Conservation (phyloP, 805 yeast species). For the Metschnikowia aberdeeniae region DNA sequence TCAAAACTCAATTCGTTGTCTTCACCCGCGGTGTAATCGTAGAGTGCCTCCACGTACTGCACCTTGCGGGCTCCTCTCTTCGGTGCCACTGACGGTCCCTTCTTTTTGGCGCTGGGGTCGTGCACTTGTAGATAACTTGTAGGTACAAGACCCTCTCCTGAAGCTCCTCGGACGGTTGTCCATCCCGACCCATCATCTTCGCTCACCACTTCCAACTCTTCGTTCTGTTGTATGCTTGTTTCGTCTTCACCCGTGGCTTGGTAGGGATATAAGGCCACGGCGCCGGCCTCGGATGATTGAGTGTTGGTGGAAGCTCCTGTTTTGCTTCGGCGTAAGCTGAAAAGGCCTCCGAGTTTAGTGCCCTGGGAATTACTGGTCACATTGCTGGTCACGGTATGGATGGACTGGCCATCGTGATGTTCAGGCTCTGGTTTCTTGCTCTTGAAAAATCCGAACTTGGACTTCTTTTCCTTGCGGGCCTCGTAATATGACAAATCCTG, state of each 20-base stretch:
- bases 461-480: slow-evolving; percentile 50
- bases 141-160: slow-evolving; percentile 77
- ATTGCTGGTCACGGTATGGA: slow-evolving; percentile 34
- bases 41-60: slow-evolving; percentile 62
- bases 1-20: slow-evolving; percentile 70
- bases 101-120: slow-evolving; percentile 30
- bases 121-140: slow-evolving; percentile 59
- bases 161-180: slow-evolving; percentile 54
- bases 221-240: slow-evolving; percentile 57
- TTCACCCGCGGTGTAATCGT: slow-evolving; percentile 73
- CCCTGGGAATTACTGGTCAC: slow-evolving; percentile 24
- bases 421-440: slow-evolving; percentile 13
- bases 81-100: slow-evolving; percentile 81
- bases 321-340: slow-evolving; percentile 35
- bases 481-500: slow-evolving; percentile 60
- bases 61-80: slow-evolving; percentile 65
- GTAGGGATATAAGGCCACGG: slow-evolving; percentile 62
- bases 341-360: slow-evolving; percentile 24
- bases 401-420: slow-evolving; percentile 25
- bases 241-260: slow-evolving; percentile 74
- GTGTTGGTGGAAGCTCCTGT: slow-evolving; percentile 18
- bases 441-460: slow-evolving; percentile 53
- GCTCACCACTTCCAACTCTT: slow-evolving; percentile 51
- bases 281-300: slow-evolving; percentile 20
- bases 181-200: slow-evolving; percentile 91